phyloP scores from a whole-genome alignment of 331 rosid species.

The Erythrophleum ivorense region DNA sequence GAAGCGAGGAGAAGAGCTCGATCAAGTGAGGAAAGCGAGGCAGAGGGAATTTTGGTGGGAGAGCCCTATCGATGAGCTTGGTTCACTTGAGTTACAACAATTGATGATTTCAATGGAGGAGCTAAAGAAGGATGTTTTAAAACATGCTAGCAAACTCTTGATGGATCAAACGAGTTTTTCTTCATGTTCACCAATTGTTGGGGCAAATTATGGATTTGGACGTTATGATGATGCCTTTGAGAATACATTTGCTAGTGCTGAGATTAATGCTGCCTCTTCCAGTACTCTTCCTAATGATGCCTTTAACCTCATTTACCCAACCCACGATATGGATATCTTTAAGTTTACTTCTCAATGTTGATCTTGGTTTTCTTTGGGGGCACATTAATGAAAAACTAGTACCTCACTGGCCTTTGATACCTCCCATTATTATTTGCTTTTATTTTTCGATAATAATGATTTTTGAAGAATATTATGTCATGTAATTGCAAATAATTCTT shows the following conservation, averaged over 20 bases:
- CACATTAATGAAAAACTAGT: slow-evolving; percentile 3
- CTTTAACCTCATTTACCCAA: slow-evolving; percentile 28
- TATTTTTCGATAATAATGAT: neutral
- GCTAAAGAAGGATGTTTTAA: slow-evolving; percentile 41
- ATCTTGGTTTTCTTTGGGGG: neutral
- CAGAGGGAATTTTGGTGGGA: slow-evolving; percentile 50
- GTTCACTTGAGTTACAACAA: slow-evolving; percentile 47
- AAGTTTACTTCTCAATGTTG: neutral
- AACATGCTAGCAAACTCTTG: slow-evolving; percentile 29
- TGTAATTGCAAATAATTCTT: slow-evolving; percentile 6
- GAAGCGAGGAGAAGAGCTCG: slow-evolving; percentile 48
- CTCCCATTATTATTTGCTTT: neutral
- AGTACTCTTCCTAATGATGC: neutral
- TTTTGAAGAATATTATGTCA: neutral
- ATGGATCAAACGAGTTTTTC: slow-evolving; percentile 11
- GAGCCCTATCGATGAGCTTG: slow-evolving; percentile 49
- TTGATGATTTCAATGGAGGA: slow-evolving; percentile 55
- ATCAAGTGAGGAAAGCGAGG: slow-evolving; percentile 21
- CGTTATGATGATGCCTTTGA: neutral
- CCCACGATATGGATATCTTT: slow-evolving; percentile 24
- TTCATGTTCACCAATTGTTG: neutral
- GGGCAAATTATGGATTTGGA: slow-evolving; percentile 13
- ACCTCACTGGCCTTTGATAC: slow-evolving; percentile 26
- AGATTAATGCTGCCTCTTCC: slow-evolving; percentile 14
- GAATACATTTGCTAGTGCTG: slow-evolving; percentile 11